Evolutionary conservation across 2,329 filamentous ascomycete genomes (phyloP).

Genomic region (Verticillium zaregamsianum): DNA sequence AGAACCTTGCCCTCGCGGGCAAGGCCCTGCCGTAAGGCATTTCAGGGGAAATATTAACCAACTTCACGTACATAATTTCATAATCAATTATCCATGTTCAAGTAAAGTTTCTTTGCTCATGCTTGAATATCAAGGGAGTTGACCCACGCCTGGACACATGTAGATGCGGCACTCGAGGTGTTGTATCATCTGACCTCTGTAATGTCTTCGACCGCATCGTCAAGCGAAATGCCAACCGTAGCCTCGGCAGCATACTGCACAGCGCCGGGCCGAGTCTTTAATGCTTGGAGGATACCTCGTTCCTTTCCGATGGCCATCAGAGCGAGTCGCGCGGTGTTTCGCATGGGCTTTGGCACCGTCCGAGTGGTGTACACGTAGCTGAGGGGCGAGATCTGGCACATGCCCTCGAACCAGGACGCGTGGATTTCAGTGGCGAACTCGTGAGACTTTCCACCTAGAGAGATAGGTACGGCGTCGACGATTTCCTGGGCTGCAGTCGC

Average conservation of each 20-base stretch:
- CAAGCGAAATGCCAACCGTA: background rate
- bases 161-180: too few species aligned
- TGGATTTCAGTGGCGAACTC: constrained; percentile 5
- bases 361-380: constrained; percentile 23
- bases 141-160: too few species aligned
- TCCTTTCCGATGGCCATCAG: constrained; percentile 29
- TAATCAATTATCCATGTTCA: background rate
- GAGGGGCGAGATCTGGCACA: constrained; percentile 34
- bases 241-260: background rate
- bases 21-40: background rate
- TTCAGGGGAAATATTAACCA: background rate
- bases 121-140: background rate
- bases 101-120: background rate
- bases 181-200: background rate
- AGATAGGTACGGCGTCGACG: constrained; percentile 18
- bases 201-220: background rate
- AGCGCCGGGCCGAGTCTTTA: constrained; percentile 10
- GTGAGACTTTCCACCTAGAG: constrained; percentile 19
- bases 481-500: constrained; percentile 23
- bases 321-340: constrained; percentile 18
- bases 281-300: constrained; percentile 31
- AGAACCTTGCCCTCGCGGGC: constrained; percentile 42
- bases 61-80: background rate
- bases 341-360: constrained; percentile 22
- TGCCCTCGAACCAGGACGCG: constrained; percentile 25